Evolutionary conservation across 1,284 basidiomycete genomes (phyloP).

Genomic region (Golubevia sp.): DNA sequence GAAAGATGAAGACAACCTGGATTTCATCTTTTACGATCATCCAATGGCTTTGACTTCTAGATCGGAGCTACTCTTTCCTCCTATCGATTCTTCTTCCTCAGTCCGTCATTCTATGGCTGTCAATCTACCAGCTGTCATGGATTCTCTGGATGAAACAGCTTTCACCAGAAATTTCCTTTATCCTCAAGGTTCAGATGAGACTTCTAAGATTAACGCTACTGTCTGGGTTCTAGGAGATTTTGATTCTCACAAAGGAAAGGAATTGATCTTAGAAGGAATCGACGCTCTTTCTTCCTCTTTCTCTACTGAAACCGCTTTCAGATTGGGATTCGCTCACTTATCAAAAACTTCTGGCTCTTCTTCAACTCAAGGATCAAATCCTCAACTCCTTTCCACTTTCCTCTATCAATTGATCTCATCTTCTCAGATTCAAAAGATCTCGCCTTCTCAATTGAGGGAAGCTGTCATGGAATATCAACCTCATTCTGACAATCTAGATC

Average conservation of each 20-base stretch:
- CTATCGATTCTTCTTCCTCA: background rate
- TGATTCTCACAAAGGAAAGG: too few species aligned
- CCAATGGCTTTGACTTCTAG: background rate
- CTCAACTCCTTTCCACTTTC: constrained; percentile 11
- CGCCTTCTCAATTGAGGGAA: constrained; percentile 7
- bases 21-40: background rate
- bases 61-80: background rate
- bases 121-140: background rate
- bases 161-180: background rate
- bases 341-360: background rate
- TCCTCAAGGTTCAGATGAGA: background rate
- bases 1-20: background rate
- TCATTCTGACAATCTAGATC: constrained; percentile 3
- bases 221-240: too few species aligned
- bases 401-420: constrained; percentile 17
- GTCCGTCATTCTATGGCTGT: background rate
- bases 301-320: too few species aligned
- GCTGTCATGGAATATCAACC: constrained; percentile 4
- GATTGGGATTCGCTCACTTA: too few species aligned
- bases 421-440: background rate
- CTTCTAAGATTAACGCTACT: background rate
- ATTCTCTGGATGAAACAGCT: background rate
- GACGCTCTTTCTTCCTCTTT: too few species aligned
- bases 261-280: too few species aligned
- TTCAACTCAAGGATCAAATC: background rate